Evolutionary conservation across 768 basidiomycete genomes (phyloP).

Genomic region (Solioccasus polychromus): DNA sequence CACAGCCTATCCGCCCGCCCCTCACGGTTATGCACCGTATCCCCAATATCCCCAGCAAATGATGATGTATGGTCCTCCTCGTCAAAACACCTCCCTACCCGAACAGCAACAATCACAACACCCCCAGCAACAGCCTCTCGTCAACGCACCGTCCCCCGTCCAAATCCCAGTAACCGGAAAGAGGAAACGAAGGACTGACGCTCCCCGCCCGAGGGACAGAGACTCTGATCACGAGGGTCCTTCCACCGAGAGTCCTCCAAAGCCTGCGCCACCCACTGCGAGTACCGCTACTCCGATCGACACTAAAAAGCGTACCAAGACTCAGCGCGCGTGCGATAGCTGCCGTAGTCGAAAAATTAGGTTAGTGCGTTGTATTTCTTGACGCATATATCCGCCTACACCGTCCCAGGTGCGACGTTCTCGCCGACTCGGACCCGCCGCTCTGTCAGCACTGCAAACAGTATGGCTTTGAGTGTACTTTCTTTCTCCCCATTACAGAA

Average conservation of each 20-base stretch:
- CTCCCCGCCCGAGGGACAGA: slow-evolving; percentile 42
- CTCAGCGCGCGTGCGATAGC: slow-evolving; percentile 88
- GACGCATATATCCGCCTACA: slow-evolving; percentile 13
- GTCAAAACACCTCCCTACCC: slow-evolving; percentile 35
- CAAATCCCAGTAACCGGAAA: slow-evolving; percentile 43
- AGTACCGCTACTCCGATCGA: slow-evolving; percentile 41
- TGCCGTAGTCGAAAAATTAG: slow-evolving; percentile 90
- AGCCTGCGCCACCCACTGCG: slow-evolving; percentile 31
- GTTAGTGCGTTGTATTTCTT: slow-evolving; percentile 28
- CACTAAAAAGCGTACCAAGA: slow-evolving; percentile 87
- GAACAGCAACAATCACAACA: slow-evolving; percentile 29
- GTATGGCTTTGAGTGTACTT: slow-evolving; percentile 91
- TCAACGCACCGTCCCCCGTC: slow-evolving; percentile 33
- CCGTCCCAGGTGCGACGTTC: slow-evolving; percentile 68
- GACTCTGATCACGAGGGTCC: slow-evolving; percentile 62
- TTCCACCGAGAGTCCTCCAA: slow-evolving; percentile 43
- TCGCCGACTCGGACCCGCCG: slow-evolving; percentile 73
- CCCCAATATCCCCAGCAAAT: slow-evolving; percentile 55
- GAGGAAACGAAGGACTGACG: slow-evolving; percentile 59
- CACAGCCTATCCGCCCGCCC: slow-evolving; percentile 43
- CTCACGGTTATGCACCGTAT: slow-evolving; percentile 52
- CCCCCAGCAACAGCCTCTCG: slow-evolving; percentile 26
- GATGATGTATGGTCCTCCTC: slow-evolving; percentile 61
- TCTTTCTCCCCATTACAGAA: slow-evolving; percentile 97
- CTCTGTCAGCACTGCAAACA: slow-evolving; percentile 94